Evolutionary conservation across 2,329 filamentous ascomycete species (phyloP), one percentile per base, ranked within the genome.

Genomic region (Epichloe bromicola): DNA sequence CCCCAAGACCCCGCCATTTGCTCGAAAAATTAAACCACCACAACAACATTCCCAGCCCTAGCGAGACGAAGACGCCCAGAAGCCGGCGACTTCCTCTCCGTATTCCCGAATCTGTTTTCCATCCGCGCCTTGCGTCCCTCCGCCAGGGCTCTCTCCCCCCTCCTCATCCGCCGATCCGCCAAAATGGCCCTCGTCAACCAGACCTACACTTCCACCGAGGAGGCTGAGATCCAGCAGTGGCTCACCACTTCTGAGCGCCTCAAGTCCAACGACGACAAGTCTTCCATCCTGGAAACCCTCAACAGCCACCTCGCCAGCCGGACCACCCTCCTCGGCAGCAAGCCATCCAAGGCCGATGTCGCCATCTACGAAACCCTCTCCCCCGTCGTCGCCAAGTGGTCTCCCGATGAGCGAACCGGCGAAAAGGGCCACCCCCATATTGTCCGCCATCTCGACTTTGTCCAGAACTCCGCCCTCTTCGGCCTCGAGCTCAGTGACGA

Each of bases 161-260:
- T 56, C 45, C 46, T 52, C 34, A 46, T 61, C 46, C 54, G 51
- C 54, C 57, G 52, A 48, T 55, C 59, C 57, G 53, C 75, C 66
- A 79, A 75, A 64, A 86, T 91, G 77, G 73, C 79, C 62, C 81
- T 88, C 71, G 74, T 79, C 57, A 70, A 77, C 56, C 77, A 79
- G 64, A 82, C 79, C 60, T 95, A 93, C 74, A 81, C 80, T 56
- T 74, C 83, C 60, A 78, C 81, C 57, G 90, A 97, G 72, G 83
- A 90, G 71, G 79, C 85, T 17, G 88, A 95, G 71, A 85, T 95
- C 67, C 82, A 85, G 69, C 85, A 93, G 74, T 96, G 90, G 90
- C 77, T 91, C 63, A 83, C 81, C 63, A 86, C 86, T 44, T 81
- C 87, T 41, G 78, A 83, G 54, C 82, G 85, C 58, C 78, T 94